Base-by-base conservation (phyloP, 768 basidiomycete genomes). In the Auricularia auricula-judae region DNA sequence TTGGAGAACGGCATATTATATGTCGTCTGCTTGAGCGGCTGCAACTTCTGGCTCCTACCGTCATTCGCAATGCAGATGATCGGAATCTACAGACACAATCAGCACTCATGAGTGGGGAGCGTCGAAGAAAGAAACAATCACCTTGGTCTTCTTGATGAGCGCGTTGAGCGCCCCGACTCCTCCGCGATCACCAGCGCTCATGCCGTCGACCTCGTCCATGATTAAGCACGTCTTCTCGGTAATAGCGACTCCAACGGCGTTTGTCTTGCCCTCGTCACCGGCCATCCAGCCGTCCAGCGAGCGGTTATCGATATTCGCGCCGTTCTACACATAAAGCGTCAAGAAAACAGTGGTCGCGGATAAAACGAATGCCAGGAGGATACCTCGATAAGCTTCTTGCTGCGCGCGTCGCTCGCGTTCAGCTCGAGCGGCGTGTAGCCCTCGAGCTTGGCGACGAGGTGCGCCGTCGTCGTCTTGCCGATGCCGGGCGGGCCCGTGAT, bases 201-300 rank as follows among this genome's bases (percentile, higher is more conserved):
- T 99, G 1, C 97, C 97, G 68, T 99, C 97, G 2, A 98, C 96
- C 73, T 99, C 97, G 71, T 99, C 97, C 96, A 99, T 98, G 72
- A 99, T 98, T 56, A 99, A 78, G 68, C 93, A 92, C 0, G 89
- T 84, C 72, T 80, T 84, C 69, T 89, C 84, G 0, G 89, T 93
- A 67, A 98, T 86, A 16, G 78, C 71, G 2, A 95, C 79, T 2
- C 89, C 94, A 1, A 84, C 76, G 1, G 84, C 82, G 66, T 89
- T 91, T 8, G 83, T 85, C 23, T 75, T 75, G 66, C 84, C 87
- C 66, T 79, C 73, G 23, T 79, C 72, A 3, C 87, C 86, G 5
- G 76, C 79, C 71, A 95, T 81, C 81, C 87, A 99, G 0, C 91
- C 90, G 71, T 97, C 93, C 36, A 99, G 76, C 0, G 91, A 93